These are phyloP conservation scores for Vitis amurensis DNA, from an alignment of 164 flowering plant genomes.

Conservation along the genomic window DNA sequence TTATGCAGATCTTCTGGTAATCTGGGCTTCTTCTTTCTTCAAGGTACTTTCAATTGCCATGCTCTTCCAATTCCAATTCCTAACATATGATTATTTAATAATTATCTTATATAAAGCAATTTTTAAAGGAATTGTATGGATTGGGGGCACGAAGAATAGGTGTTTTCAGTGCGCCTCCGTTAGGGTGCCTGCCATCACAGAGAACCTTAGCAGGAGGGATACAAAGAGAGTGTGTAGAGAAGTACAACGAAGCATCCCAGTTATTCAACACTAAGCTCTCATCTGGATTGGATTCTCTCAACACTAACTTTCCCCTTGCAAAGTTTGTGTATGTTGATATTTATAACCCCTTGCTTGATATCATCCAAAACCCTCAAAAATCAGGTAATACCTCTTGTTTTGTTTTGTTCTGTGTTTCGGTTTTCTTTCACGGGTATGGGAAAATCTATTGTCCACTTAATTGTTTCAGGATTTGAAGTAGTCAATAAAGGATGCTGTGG, in stretches of 20 bases:
- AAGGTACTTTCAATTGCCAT: conserved; percentile 32
- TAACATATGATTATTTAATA: too few species aligned
- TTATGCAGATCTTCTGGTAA: conserved; percentile 48
- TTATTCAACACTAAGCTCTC: conserved; percentile 25
- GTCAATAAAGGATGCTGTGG: too few species aligned
- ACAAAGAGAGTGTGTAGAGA: conserved; percentile 13
- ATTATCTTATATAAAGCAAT: too few species aligned
- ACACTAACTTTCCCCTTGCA: conserved; percentile 6
- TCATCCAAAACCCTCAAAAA: conserved; percentile 24
- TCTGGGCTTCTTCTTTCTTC: conserved; percentile 38
- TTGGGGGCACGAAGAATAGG: conserved; percentile 29
- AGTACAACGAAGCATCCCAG: conserved; percentile 15
- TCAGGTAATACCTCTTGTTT: conserved; percentile 19
- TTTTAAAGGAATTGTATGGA: conserved; percentile 9
- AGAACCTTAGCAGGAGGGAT: conserved; percentile 20
- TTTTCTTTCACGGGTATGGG: too few species aligned
- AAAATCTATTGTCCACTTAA: too few species aligned
- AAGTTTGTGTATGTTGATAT: conserved; percentile 23
- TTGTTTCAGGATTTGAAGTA: too few species aligned
- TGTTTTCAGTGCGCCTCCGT: conserved; percentile 12
- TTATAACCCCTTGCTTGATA: conserved; percentile 21
- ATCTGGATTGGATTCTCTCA: conserved; percentile 1
- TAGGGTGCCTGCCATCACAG: conserved; percentile 28
- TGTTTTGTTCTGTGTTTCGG: background rate
- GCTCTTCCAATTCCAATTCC: background rate